Conservation (phyloP, 202 grass and related monocot species). For the Carex arenaria region DNA sequence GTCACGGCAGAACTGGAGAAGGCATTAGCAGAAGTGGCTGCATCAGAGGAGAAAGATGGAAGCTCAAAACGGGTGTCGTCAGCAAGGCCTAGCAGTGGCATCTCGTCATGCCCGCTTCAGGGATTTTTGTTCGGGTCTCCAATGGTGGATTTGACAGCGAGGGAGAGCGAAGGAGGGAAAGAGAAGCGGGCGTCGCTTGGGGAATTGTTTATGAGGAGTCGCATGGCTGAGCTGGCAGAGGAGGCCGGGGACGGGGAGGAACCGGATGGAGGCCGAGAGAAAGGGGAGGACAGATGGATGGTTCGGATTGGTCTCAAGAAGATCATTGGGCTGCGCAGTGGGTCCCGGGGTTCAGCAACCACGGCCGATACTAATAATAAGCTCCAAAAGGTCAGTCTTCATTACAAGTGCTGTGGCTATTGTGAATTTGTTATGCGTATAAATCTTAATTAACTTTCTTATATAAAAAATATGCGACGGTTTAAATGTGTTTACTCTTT, state of each 20-base stretch:
- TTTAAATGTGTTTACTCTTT: neutral
- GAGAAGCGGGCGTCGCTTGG: conserved; percentile 74
- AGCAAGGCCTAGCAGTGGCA: conserved; percentile 63
- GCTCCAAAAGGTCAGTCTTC: conserved; percentile 64
- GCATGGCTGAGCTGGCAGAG: conserved; percentile 49
- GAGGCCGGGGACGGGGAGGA: conserved; percentile 32
- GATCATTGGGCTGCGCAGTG: conserved; percentile 11
- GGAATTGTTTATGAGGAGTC: conserved; percentile 85
- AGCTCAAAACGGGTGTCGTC: conserved; percentile 38
- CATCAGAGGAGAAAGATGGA: conserved; percentile 28
- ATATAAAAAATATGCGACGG: too few relatives aligned
- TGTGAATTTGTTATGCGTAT: neutral
- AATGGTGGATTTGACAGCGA: conserved; percentile 40
- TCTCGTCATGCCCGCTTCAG: conserved; percentile 66
- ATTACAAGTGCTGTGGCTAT: neutral
- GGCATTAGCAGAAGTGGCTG: conserved; percentile 45
- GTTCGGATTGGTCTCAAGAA: conserved; percentile 25
- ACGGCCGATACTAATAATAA: conserved; percentile 40
- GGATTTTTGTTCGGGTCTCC: conserved; percentile 84
- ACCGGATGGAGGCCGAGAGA: conserved; percentile 18
- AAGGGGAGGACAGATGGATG: conserved; percentile 21
- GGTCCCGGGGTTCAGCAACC: neutral
- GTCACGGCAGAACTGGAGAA: conserved; percentile 88
- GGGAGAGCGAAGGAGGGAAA: conserved; percentile 23
- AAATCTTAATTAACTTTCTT: neutral